A percentile compares a stretch with the other conserved stretches of the same genome.
These are phyloP conservation scores for Penicillium sp. DNA, from an alignment of 2,329 filamentous ascomycete species.

Conservation along the genomic window DNA sequence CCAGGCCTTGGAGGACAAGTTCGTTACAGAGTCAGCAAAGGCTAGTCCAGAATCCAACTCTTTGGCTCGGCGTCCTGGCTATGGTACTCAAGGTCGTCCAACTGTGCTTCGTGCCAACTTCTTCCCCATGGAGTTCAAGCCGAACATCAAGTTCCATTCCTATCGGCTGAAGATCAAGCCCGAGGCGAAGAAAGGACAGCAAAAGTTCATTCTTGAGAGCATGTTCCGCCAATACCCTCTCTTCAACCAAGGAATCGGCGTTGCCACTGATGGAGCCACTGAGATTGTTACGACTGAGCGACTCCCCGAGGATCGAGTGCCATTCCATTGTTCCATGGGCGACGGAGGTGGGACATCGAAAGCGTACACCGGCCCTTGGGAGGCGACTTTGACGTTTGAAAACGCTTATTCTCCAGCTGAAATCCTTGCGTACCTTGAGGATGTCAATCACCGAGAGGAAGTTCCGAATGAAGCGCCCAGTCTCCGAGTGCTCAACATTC, in stretches of 20 bases:
- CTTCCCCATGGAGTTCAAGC: conserved; percentile 10
- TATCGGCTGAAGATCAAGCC: conserved; percentile 8
- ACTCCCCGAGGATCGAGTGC: not conserved
- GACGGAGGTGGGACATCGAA: not conserved
- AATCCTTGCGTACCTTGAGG: not conserved
- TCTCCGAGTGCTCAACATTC: conserved; percentile 14
- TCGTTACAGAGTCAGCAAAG: not conserved
- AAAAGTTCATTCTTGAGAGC: conserved; percentile 2
- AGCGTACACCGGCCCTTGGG: not conserved
- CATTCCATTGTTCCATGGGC: not conserved
- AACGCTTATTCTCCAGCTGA: not conserved
- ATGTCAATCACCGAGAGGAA: not conserved
- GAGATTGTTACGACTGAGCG: conserved; percentile 7
- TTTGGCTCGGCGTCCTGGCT: conserved; percentile 13
- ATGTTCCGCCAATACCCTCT: not conserved
- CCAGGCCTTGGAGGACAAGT: conserved; percentile 5
- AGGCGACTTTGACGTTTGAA: not conserved
- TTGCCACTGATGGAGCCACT: conserved; percentile 11
- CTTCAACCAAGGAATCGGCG: not conserved
- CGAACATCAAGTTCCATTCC: not conserved
- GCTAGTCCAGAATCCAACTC: not conserved
- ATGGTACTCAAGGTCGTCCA: conserved; percentile 8
- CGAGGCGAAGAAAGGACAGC: not conserved
- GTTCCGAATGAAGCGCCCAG: not conserved
- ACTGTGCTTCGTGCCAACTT: conserved; percentile 14